Evolutionary conservation across 495 filamentous ascomycete genomes (phyloP).

Genomic region (Parathielavia hyrcaniae): DNA sequence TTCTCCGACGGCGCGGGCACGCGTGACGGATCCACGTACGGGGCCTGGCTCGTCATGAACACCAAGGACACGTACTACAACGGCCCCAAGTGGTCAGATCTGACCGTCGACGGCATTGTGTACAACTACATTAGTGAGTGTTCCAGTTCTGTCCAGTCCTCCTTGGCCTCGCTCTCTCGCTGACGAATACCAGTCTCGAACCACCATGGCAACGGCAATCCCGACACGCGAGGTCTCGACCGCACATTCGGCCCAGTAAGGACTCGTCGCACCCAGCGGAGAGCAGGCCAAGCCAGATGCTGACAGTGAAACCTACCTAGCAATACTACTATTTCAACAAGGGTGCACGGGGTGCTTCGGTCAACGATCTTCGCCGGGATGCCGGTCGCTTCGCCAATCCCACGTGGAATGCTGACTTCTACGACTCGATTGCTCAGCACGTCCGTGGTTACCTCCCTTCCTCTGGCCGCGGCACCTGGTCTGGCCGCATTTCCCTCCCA

Average conservation of each 20-base stretch:
- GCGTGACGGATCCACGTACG: neutral
- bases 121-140: slow-evolving; percentile 4
- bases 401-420: slow-evolving; percentile 6
- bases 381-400: neutral
- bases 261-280: neutral
- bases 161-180: neutral
- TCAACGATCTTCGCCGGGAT: slow-evolving; percentile 1
- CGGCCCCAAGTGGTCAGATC: slow-evolving; percentile 3
- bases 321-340: slow-evolving; percentile 10
- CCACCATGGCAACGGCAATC: slow-evolving; percentile 7
- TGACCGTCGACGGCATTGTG: slow-evolving; percentile 7
- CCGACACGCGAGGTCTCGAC: neutral
- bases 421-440: neutral
- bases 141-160: neutral
- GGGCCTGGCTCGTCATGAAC: slow-evolving; percentile 9
- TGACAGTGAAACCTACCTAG: neutral
- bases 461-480: neutral
- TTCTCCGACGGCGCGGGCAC: slow-evolving; percentile 3
- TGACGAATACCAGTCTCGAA: neutral
- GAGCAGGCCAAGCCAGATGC: neutral
- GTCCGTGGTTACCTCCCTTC: neutral
- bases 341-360: neutral
- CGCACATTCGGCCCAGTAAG: slow-evolving; percentile 7
- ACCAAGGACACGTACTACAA: slow-evolving; percentile 8
- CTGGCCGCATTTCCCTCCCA: neutral